Conservation (phyloP, 2,329 filamentous ascomycete genomes). For the Cladosporium colombiae region DNA sequence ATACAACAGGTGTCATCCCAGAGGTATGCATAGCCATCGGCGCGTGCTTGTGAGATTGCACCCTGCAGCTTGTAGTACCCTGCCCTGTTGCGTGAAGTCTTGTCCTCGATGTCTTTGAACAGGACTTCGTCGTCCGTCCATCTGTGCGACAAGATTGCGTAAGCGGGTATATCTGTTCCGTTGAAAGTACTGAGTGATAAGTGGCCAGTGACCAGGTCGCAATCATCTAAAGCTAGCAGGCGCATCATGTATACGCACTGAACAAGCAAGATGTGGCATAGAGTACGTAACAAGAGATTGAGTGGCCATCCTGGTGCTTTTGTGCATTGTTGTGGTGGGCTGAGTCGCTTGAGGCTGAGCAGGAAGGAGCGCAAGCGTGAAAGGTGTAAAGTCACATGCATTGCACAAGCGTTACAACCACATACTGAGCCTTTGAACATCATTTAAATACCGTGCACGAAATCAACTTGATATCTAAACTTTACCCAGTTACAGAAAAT, state of each 20-base stretch:
- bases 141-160: slow-evolving; percentile 16
- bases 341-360: neutral
- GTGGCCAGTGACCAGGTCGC: neutral
- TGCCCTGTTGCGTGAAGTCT: neutral
- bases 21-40: slow-evolving; percentile 1
- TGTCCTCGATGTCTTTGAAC: slow-evolving; percentile 1
- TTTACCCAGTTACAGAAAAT: neutral
- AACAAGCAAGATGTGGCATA: neutral
- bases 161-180: neutral
- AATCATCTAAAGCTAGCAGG: neutral
- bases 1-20: slow-evolving; percentile 22
- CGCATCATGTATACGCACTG: neutral
- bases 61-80: neutral
- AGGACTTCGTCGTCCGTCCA: slow-evolving; percentile 5
- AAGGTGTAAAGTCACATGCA: no score
- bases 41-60: slow-evolving; percentile 20
- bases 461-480: neutral
- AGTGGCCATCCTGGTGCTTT: neutral
- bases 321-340: neutral
- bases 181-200: neutral
- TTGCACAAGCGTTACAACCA: no score
- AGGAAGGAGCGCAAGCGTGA: neutral
- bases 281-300: neutral
- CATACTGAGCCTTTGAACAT: neutral
- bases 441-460: neutral